Percentiles rank a stretch among this genome's conserved stretches.
phyloP scores from a whole-genome alignment of 306 rosid genomes.

The Dryas octopetala region DNA sequence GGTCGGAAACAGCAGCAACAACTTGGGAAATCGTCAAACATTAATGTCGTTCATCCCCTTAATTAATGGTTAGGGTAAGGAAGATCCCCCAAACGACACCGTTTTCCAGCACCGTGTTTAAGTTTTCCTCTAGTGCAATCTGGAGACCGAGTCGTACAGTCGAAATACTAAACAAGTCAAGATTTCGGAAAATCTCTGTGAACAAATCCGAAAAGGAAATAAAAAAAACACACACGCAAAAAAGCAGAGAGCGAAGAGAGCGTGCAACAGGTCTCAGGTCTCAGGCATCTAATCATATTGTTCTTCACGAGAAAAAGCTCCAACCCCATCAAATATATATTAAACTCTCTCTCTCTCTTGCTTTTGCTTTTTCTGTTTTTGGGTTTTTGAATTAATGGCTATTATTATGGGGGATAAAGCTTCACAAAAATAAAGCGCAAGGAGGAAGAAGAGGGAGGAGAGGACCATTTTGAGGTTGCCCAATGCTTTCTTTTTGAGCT shows the following conservation, averaged over 20 bases:
- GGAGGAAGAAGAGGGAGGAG: background rate
- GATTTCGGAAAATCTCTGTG: background rate
- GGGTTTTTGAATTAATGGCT: constrained; percentile 13
- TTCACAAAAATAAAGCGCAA: constrained; percentile 12
- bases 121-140: background rate
- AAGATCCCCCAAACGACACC: constrained; percentile 12
- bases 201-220: too few species aligned
- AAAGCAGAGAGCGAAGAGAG: background rate
- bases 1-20: constrained; percentile 13
- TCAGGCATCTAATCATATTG: constrained; percentile 14
- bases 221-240: background rate
- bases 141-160: background rate
- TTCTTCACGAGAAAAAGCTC: constrained; percentile 30
- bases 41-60: constrained; percentile 8
- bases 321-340: constrained; percentile 30
- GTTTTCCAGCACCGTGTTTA: background rate
- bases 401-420: constrained; percentile 41
- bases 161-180: background rate
- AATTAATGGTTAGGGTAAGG: background rate
- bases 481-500: constrained; percentile 71
- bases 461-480: constrained; percentile 36
- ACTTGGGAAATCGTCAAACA: constrained; percentile 18
- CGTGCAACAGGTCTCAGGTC: constrained; percentile 10
- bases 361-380: constrained; percentile 19
- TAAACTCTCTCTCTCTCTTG: constrained; percentile 31